Conservation (phyloP, 164 flowering plant genomes). For the Piper betle region DNA sequence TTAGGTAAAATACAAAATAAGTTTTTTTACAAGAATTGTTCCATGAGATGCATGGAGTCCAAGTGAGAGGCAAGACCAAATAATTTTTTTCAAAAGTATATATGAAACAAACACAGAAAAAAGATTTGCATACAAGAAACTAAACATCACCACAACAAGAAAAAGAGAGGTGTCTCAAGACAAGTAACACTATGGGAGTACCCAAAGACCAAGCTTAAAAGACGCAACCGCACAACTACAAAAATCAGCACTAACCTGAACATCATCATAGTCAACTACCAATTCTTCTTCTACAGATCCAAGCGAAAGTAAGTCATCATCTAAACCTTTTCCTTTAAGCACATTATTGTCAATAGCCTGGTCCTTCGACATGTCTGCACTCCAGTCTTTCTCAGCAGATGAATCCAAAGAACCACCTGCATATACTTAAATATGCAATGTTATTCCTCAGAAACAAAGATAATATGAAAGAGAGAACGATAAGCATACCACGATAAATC, state of each 20-base stretch:
- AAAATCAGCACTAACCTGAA: conserved; percentile 17
- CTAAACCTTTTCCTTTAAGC: background rate
- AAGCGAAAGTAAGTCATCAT: conserved; percentile 15
- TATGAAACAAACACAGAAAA: too few relatives aligned
- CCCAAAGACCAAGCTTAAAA: background rate
- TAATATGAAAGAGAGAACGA: too few relatives aligned
- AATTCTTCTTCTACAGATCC: conserved; percentile 14
- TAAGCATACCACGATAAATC: too few relatives aligned
- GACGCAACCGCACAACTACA: background rate
- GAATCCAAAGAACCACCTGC: conserved; percentile 3
- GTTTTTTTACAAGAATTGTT: too few relatives aligned
- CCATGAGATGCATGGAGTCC: too few relatives aligned
- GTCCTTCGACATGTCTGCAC: conserved; percentile 1
- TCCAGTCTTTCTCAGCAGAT: conserved; percentile 17
- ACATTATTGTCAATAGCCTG: too few relatives aligned
- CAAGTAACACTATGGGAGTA: background rate
- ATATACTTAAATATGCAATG: background rate
- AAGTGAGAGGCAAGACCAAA: too few relatives aligned
- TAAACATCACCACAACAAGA: background rate
- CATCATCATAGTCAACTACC: conserved; percentile 20
- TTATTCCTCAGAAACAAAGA: too few relatives aligned
- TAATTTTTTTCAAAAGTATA: too few relatives aligned
- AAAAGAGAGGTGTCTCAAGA: background rate
- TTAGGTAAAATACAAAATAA: too few relatives aligned
- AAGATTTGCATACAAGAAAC: background rate